Percentiles rank a stretch among this genome's conserved stretches.
Evolutionary conservation across 495 filamentous ascomycete species (phyloP).

Genomic region (Aspergillus bridgeri): DNA sequence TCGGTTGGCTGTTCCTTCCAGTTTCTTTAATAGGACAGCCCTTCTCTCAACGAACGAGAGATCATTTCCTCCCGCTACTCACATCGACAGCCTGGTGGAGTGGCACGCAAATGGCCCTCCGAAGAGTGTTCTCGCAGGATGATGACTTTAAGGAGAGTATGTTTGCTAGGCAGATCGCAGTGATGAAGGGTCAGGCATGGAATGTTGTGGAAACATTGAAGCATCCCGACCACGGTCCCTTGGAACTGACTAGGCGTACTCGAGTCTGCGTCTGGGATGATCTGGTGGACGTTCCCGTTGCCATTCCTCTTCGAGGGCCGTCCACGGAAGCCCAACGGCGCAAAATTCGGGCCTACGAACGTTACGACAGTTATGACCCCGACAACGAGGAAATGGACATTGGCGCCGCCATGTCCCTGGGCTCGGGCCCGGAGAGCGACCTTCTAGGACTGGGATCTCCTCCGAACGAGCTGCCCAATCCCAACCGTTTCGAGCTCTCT

Average conservation of each 20-base stretch:
- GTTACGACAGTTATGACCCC: constrained; percentile 30
- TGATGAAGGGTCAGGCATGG: constrained; percentile 99
- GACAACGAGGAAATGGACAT: constrained; percentile 89
- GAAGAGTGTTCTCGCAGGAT: constrained; percentile 82
- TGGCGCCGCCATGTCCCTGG: constrained; percentile 63
- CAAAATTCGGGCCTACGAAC: constrained; percentile 38
- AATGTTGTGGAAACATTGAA: constrained; percentile 98
- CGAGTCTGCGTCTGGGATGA: constrained; percentile 98
- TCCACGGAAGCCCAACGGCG: constrained; percentile 71
- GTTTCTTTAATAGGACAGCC: constrained; percentile 95
- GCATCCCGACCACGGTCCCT: constrained; percentile 81
- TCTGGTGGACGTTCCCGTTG: constrained; percentile 90
- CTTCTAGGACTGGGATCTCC: constrained; percentile 67
- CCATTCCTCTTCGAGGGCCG: constrained; percentile 80
- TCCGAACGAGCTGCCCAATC: constrained; percentile 68
- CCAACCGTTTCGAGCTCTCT: constrained; percentile 80
- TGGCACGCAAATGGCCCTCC: constrained; percentile 82
- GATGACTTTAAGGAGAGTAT: constrained; percentile 96
- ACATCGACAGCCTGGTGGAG: constrained; percentile 97
- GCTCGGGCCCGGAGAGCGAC: constrained; percentile 57
- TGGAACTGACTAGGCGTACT: constrained; percentile 86
- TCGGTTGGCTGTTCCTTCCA: constrained; percentile 96
- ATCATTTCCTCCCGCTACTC: constrained; percentile 89
- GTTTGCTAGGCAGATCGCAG: constrained; percentile 94
- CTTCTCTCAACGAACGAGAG: constrained; percentile 86